A percentile compares a stretch with the other conserved stretches of the same genome.
phyloP scores from a whole-genome alignment of 331 rosid species.

The Spiraea crenata region DNA sequence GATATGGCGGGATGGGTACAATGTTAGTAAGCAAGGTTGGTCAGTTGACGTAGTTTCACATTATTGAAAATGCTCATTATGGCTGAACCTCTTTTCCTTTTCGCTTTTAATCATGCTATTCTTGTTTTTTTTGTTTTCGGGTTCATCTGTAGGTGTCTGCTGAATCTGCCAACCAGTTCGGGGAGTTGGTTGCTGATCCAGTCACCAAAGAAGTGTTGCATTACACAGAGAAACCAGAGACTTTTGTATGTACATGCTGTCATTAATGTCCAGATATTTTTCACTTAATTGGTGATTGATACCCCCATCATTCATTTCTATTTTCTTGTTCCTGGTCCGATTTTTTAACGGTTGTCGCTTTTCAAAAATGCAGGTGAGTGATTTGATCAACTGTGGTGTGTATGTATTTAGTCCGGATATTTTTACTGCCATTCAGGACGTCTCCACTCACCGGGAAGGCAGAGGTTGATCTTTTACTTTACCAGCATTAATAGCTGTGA shows the following conservation, averaged over 20 bases:
- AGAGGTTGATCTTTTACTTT: constrained; percentile 55
- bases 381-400: constrained; percentile 90
- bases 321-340: constrained; percentile 16
- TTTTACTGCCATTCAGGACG: constrained; percentile 63
- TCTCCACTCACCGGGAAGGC: constrained; percentile 66
- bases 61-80: not conserved
- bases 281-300: constrained; percentile 5
- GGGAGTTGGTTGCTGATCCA: constrained; percentile 63
- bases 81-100: not conserved
- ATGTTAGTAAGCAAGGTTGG: constrained; percentile 91
- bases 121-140: not conserved
- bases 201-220: constrained; percentile 51
- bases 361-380: constrained; percentile 65
- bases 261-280: not conserved
- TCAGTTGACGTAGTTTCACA: constrained; percentile 15
- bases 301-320: constrained; percentile 6
- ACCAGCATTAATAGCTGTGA: constrained; percentile 4
- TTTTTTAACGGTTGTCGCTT: constrained; percentile 23
- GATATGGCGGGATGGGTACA: constrained; percentile 84
- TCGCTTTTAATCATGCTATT: not conserved
- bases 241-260: constrained; percentile 40
- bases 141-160: constrained; percentile 46
- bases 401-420: constrained; percentile 77
- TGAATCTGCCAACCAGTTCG: constrained; percentile 54
- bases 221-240: constrained; percentile 64